Percentiles rank a stretch among this genome's conserved stretches.
Conservation (phyloP, 2,329 filamentous ascomycete species). For the Grosmannia huntii region DNA sequence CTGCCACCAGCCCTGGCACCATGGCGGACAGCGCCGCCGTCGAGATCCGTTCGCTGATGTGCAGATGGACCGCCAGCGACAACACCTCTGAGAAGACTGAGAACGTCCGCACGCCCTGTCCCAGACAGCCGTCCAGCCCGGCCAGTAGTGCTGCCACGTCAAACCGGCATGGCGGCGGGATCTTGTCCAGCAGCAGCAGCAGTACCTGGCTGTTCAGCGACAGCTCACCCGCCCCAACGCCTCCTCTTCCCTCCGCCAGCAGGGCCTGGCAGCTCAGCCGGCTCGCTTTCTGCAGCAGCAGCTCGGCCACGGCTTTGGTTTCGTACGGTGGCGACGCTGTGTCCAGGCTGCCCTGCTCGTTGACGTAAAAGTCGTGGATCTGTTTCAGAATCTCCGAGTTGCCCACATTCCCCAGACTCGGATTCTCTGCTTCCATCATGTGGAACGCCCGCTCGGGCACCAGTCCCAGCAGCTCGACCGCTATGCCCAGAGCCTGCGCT, state of each 20-base stretch:
- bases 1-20: slow-evolving; percentile 53
- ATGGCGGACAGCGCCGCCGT: slow-evolving; percentile 44
- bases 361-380: slow-evolving; percentile 54
- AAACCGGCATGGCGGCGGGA: slow-evolving; percentile 28
- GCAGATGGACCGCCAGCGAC: slow-evolving; percentile 44
- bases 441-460: slow-evolving; percentile 53
- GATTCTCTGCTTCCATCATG: slow-evolving; percentile 12
- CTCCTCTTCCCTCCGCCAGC: slow-evolving; percentile 15
- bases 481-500: slow-evolving; percentile 31
- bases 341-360: slow-evolving; percentile 58
- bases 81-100: slow-evolving; percentile 44
- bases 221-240: slow-evolving; percentile 30
- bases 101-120: slow-evolving; percentile 30
- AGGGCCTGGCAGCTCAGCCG: slow-evolving; percentile 36
- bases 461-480: slow-evolving; percentile 45
- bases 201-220: slow-evolving; percentile 47
- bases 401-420: slow-evolving; percentile 14
- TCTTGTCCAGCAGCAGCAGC: slow-evolving; percentile 43
- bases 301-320: slow-evolving; percentile 40
- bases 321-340: slow-evolving; percentile 46
- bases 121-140: slow-evolving; percentile 37
- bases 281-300: slow-evolving; percentile 49
- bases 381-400: slow-evolving; percentile 44
- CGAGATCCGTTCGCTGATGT: slow-evolving; percentile 38
- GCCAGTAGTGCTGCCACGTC: slow-evolving; percentile 35